Evolutionary conservation across 2,329 filamentous ascomycete species (phyloP).

Genomic region (Mycosphaerella arachidis): DNA sequence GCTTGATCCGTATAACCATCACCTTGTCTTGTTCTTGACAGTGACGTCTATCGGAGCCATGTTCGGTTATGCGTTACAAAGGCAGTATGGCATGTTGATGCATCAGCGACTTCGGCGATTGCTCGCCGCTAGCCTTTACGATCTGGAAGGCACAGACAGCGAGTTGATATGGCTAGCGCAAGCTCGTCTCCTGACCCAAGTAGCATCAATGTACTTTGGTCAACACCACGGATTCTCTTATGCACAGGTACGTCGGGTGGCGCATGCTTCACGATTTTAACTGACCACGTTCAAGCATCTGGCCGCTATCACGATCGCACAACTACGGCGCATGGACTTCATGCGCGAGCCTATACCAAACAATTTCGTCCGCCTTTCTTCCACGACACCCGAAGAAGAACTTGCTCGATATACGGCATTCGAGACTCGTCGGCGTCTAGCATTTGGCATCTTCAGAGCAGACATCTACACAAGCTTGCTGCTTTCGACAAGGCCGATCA

Average conservation of each 20-base stretch:
- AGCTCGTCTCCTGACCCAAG: constrained; percentile 14
- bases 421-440: constrained; percentile 10
- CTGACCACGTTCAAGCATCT: constrained; percentile 8
- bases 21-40: constrained; percentile 15
- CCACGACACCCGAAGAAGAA: constrained; percentile 3
- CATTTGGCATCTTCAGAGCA: constrained; percentile 15
- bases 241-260: constrained; percentile 5
- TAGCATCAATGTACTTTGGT: constrained; percentile 17
- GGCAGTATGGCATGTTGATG: constrained; percentile 14
- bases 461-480: constrained; percentile 16
- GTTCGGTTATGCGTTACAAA: constrained; percentile 10
- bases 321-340: constrained; percentile 16
- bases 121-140: constrained; percentile 15
- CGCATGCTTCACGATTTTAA: no score
- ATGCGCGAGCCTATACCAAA: constrained; percentile 15
- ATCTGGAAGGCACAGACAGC: constrained; percentile 13
- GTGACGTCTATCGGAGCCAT: constrained; percentile 16
- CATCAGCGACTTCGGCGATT: constrained; percentile 13
- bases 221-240: constrained; percentile 18
- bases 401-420: constrained; percentile 4
- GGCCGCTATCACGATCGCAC: constrained; percentile 14
- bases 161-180: constrained; percentile 15
- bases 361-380: background rate
- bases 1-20: constrained; percentile 10
- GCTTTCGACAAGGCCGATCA: constrained; percentile 13